Evolutionary conservation across 2,329 filamentous ascomycete species (phyloP).

Genomic region (Gaeumannomyces sp.): DNA sequence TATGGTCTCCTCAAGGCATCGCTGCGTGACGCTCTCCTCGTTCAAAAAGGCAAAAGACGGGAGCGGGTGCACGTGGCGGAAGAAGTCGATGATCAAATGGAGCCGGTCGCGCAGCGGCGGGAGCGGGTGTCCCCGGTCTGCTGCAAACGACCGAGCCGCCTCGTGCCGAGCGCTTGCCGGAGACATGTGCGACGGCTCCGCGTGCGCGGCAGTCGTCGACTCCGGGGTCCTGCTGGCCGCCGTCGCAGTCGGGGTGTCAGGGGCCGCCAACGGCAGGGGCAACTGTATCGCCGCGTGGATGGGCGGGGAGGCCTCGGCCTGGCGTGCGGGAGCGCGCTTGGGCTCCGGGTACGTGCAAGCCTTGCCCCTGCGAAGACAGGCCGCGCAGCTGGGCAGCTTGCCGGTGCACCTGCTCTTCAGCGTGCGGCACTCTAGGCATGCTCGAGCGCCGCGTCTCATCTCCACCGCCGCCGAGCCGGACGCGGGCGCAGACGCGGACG

Average conservation of each 20-base stretch:
- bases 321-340: background rate
- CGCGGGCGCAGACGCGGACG: background rate
- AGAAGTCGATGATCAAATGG: constrained; percentile 2
- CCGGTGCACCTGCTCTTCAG: constrained; percentile 1
- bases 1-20: background rate
- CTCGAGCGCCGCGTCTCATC: background rate
- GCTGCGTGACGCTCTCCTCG: background rate
- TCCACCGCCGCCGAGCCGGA: background rate
- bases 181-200: background rate
- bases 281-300: background rate
- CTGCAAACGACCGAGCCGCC: background rate
- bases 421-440: background rate
- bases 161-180: background rate
- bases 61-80: background rate
- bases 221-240: background rate
- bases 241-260: background rate
- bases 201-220: background rate
- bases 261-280: background rate
- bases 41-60: background rate
- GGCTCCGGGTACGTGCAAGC: background rate
- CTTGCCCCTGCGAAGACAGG: background rate
- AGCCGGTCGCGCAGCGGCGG: background rate
- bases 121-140: background rate
- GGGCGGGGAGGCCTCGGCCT: background rate
- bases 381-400: constrained; percentile 1